Evolutionary conservation across 257 asterid genomes (phyloP), one percentile per base, ranked within the genome.

Genomic region (Lantana camara): DNA sequence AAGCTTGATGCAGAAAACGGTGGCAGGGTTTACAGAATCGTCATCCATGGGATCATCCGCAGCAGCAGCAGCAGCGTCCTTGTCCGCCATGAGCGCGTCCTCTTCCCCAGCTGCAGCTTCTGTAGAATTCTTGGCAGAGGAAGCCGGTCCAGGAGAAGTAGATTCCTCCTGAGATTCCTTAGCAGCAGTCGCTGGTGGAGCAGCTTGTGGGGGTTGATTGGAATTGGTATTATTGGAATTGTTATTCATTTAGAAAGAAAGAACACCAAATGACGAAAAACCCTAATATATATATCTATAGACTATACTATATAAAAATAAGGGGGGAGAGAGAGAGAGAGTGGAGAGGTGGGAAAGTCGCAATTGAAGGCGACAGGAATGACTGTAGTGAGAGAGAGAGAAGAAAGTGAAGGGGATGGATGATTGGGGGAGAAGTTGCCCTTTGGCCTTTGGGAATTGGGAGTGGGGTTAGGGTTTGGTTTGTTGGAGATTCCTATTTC

Each of bases 331-430:
- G 70, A 41, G 72, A 60, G 76, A 64, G 78, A 40, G 73, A 30
- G 80, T 15, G 71, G 83, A 69, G 80, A 57, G 83, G 81, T 74
- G 77, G 52, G 83, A 84, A 86, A 85, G 95, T 80, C 90, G 77
- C 85, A 45, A 74, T 59, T 91, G 98, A 91, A 78, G 98, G 96
- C 95, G 98, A 91, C 98, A 91, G 98, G 82, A 79, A 86, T 63
- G 81, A 85, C 83, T 82, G 83, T 84, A 66, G 84, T 44, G 79
- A 57, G 77, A 51, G 75, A 54, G 69, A 54, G 79, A 38, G 67
- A 30, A 38, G 67, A 70, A 20, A 57, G 79, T 24, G 45, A 35
- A 16, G 14, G 17, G 48, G 64, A n/a, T n/a, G n/a, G 69, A 46
- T 47, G 70, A 66, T 55, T 66, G 66, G 73, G 44, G 64, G 55